These are phyloP conservation scores for Monarda citriodora DNA, from an alignment of 305 asterid genomes.

Conservation along the genomic window DNA sequence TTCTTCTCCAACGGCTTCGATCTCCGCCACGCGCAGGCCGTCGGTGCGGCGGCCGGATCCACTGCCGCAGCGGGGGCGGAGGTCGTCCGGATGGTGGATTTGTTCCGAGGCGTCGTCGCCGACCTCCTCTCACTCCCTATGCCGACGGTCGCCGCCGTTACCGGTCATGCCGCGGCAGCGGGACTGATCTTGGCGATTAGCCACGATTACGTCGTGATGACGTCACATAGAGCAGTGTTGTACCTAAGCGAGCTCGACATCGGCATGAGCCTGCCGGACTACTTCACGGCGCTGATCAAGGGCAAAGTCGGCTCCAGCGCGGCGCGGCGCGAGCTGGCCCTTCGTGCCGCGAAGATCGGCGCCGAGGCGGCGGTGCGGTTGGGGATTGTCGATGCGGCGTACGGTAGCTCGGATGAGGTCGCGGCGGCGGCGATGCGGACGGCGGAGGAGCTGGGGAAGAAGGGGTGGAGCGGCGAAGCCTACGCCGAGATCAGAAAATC, in stretches of 20 bases:
- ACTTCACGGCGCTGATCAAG: slow-evolving; percentile 59
- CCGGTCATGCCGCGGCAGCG: slow-evolving; percentile 95
- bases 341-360: slow-evolving; percentile 58
- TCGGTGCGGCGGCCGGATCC: slow-evolving; percentile 41
- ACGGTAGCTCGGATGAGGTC: slow-evolving; percentile 52
- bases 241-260: slow-evolving; percentile 92
- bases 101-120: slow-evolving; percentile 65
- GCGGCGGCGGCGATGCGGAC: slow-evolving; percentile 42
- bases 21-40: slow-evolving; percentile 71
- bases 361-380: slow-evolving; percentile 61
- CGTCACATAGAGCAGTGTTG: slow-evolving; percentile 55
- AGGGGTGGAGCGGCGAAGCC: slow-evolving; percentile 64
- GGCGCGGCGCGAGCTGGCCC: slow-evolving; percentile 50
- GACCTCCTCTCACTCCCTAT: slow-evolving; percentile 72
- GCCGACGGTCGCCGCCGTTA: slow-evolving; percentile 87
- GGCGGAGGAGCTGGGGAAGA: slow-evolving; percentile 63
- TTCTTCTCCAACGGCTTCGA: slow-evolving; percentile 98
- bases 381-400: slow-evolving; percentile 70
- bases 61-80: slow-evolving; percentile 42
- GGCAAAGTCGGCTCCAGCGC: slow-evolving; percentile 48
- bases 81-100: slow-evolving; percentile 58
- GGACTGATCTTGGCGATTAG: slow-evolving; percentile 72
- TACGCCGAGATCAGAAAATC: slow-evolving; percentile 66
- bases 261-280: slow-evolving; percentile 86
- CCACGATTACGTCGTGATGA: slow-evolving; percentile 83